These are phyloP conservation scores for Pyracantha coccinea DNA, from an alignment of 331 rosid genomes.

Conservation along the genomic window DNA sequence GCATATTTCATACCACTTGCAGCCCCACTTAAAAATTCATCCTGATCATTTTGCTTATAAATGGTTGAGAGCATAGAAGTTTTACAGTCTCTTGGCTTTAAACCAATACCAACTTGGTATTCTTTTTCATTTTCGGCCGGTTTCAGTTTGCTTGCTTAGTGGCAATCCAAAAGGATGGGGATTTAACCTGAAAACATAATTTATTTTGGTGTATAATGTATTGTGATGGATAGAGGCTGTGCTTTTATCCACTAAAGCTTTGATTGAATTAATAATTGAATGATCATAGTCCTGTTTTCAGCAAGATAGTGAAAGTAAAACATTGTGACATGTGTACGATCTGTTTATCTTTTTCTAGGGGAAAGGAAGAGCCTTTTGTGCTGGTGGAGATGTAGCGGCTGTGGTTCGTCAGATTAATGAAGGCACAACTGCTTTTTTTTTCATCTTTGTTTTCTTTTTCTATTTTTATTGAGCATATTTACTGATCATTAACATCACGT, in stretches of 20 bases:
- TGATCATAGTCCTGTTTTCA: not conserved
- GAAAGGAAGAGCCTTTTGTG: constrained; percentile 94
- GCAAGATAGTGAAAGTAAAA: not conserved
- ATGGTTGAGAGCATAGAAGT: not conserved
- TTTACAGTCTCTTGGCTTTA: not conserved
- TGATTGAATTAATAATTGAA: not conserved
- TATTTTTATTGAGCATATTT: not conserved
- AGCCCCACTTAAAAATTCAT: not conserved
- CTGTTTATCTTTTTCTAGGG: constrained; percentile 40
- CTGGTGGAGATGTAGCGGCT: constrained; percentile 88
- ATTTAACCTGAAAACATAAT: too few species aligned
- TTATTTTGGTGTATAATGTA: not conserved
- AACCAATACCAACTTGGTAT: not conserved
- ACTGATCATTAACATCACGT: not conserved
- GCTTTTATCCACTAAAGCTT: not conserved
- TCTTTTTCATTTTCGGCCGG: not conserved
- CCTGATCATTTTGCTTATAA: not conserved
- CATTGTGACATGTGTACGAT: not conserved
- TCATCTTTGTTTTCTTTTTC: not conserved
- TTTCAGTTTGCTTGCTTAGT: not conserved
- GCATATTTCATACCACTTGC: not conserved
- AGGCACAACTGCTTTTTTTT: constrained; percentile 29
- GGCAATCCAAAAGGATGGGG: not conserved
- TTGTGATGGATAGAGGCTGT: not conserved
- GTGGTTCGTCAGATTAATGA: constrained; percentile 39